A percentile compares a stretch with the other conserved stretches of the same genome.
Evolutionary conservation across 768 basidiomycete genomes (phyloP).

Genomic region (Lentinula boryana): DNA sequence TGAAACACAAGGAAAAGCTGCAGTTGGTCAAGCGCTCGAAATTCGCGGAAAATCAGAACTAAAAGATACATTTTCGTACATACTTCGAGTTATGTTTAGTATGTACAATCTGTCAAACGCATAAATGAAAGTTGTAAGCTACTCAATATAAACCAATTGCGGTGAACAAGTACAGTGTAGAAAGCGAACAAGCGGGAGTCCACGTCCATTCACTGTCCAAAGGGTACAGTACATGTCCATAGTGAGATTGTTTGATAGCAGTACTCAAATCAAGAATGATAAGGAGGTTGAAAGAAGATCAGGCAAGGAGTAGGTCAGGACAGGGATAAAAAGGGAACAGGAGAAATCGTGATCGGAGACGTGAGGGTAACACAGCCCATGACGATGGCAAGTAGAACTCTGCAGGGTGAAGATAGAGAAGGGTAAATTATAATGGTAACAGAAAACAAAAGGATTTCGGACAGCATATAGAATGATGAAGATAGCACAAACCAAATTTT

Average conservation of each 20-base stretch:
- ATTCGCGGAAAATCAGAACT: no score
- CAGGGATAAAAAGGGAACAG: neutral
- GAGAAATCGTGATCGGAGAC: neutral
- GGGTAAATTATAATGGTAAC: neutral
- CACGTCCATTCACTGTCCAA: constrained; percentile 53
- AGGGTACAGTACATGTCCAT: constrained; percentile 11
- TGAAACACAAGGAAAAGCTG: no score
- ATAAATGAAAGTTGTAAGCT: constrained; percentile 5
- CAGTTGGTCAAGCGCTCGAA: no score
- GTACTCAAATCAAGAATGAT: neutral
- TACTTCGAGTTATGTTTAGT: neutral
- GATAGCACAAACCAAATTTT: constrained; percentile 7
- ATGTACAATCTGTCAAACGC: neutral
- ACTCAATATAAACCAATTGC: constrained; percentile 3
- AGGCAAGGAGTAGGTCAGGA: constrained; percentile 14
- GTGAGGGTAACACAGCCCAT: neutral
- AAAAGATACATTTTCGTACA: constrained; percentile 4
- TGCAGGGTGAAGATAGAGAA: constrained; percentile 1
- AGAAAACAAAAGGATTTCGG: neutral
- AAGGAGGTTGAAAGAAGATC: constrained; percentile 9
- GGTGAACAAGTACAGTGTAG: constrained; percentile 44
- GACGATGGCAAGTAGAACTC: neutral
- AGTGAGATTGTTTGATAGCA: neutral
- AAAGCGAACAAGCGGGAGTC: constrained; percentile 42
- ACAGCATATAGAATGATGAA: constrained; percentile 4